Conservation (phyloP, 768 basidiomycete species). For the Tricholoma furcatifolium region DNA sequence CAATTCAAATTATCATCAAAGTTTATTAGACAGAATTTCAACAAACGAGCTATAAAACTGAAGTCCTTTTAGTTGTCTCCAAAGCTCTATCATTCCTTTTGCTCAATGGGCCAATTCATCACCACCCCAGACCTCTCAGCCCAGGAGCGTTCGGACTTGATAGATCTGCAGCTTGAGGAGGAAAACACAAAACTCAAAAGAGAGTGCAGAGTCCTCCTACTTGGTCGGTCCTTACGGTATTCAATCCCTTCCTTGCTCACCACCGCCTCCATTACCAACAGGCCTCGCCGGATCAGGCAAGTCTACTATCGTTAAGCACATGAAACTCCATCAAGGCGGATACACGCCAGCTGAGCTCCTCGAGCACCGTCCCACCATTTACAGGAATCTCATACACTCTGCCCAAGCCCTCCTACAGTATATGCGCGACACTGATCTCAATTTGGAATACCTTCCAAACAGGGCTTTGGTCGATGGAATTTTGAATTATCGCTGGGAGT, state of each 20-base stretch:
- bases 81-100: no score
- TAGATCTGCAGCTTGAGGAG: constrained; percentile 85
- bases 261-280: constrained; percentile 61
- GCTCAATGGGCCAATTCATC: constrained; percentile 73
- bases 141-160: constrained; percentile 65
- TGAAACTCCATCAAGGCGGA: constrained; percentile 90
- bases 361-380: constrained; percentile 67
- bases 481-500: constrained; percentile 54
- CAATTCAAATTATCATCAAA: no score
- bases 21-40: no score
- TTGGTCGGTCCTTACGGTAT: constrained; percentile 55
- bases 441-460: constrained; percentile 60
- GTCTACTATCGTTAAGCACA: constrained; percentile 92
- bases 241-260: neutral
- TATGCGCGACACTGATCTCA: constrained; percentile 75
- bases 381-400: constrained; percentile 77
- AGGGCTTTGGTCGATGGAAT: constrained; percentile 63
- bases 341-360: constrained; percentile 73
- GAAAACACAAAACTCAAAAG: constrained; percentile 78
- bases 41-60: no score
- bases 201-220: constrained; percentile 90
- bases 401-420: constrained; percentile 78
- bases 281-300: constrained; percentile 96
- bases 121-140: constrained; percentile 57
- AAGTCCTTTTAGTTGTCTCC: no score